Base-by-base conservation (phyloP, 257 asterid species). In the Capsicum chinense region DNA sequence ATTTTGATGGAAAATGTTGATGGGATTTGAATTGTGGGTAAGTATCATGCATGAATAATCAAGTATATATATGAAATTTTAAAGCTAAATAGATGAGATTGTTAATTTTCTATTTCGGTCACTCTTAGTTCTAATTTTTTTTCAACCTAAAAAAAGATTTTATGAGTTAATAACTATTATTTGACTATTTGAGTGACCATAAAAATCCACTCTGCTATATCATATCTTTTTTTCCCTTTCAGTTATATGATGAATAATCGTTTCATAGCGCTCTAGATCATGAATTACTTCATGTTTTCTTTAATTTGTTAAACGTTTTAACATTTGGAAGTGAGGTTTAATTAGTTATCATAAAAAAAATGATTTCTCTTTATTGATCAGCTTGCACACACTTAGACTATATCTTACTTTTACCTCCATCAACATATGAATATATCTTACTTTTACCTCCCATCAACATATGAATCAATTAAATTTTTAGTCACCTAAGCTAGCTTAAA, bases 31-130 rank as follows among this genome's bases (percentile, higher is more conserved):
- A 73, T 35, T 73, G n/a, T 19, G 42, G n/a, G 63, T 33, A 76
- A 12, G 62, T 74, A 13, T 50, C 81, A 71, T 71, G 79, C 79
- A 71, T 47, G 5, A 74, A 74, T 74, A 19, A 74, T 74, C 80
- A 48, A 19, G 80, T 74, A 26, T 83, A 57, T 47, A 44, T 82
- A 48, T 82, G 78, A 78, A 39, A 48, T 21, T 67, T 63, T 42
- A 42, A 17, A 16, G 3, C 15, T 74, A 19, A 74, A 12, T 21
- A 50, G 47, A 50, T 74, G 81, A 74, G 60, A 33, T 66, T 66
- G 3, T 66, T 66, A 2, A 14, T 35, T 67, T 67, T 35, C 7
- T 0, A 67, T 37, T 37, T 11, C 5, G 26, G 4, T 9, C 26
- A 0, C 26, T 0, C n/a, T 26, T 64, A 9, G 26, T 26, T 64